Evolutionary conservation across 352 stramenopile genomes (phyloP).

Genomic region (Pythium aphanidermatum): DNA sequence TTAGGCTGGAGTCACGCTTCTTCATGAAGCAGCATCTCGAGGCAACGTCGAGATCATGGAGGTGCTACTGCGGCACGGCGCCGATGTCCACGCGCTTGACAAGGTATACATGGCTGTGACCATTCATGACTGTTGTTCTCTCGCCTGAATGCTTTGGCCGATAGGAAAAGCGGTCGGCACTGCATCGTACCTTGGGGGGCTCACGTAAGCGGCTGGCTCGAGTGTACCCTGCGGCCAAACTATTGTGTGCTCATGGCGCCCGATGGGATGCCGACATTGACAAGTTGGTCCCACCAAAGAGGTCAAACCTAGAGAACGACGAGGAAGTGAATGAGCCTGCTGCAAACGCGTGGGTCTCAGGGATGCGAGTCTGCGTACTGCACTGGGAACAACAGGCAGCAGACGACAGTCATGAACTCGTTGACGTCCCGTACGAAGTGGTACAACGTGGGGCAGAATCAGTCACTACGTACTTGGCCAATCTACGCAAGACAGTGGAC

Average conservation of each 20-base stretch:
- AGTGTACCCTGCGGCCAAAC: background rate
- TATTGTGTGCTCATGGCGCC: background rate
- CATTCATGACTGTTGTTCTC: too few species aligned
- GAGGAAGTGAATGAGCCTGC: background rate
- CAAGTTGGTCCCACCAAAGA: too few species aligned
- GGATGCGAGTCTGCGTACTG: background rate
- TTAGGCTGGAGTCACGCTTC: constrained; percentile 1
- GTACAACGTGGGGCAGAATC: constrained; percentile 12
- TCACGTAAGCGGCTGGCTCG: background rate
- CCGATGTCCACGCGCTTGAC: constrained; percentile 3
- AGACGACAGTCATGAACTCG: background rate
- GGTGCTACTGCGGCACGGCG: background rate
- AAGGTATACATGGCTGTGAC: background rate
- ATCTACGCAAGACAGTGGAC: background rate
- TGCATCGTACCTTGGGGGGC: background rate
- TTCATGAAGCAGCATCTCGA: constrained; percentile 13
- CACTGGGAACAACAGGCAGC: background rate
- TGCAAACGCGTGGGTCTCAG: too few species aligned
- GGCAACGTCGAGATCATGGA: constrained; percentile 16
- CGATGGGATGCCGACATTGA: background rate
- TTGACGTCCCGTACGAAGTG: constrained; percentile 13
- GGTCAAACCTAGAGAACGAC: background rate
- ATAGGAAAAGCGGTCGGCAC: background rate
- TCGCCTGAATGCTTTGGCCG: too few species aligned
- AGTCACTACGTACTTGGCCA: constrained; percentile 15